phyloP scores from a whole-genome alignment of 139 green algal genomes.

The Tetradesmus obliquus region DNA sequence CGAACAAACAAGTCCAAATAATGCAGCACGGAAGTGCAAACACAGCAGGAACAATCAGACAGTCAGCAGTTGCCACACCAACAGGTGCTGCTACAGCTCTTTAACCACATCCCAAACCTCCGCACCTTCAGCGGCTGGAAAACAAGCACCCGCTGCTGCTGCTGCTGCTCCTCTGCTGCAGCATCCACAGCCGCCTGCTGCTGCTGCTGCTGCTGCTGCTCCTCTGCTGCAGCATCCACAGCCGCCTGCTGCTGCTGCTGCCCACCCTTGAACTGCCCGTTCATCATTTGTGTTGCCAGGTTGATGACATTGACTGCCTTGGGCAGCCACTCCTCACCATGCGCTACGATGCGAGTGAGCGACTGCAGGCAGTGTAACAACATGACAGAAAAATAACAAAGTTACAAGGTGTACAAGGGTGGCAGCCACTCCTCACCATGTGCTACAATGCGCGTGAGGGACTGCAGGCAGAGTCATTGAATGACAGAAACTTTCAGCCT shows the following conservation, averaged over 20 bases:
- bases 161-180: background rate
- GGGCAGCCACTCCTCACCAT: background rate
- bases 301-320: background rate
- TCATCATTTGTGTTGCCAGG: background rate
- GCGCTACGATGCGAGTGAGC: slow-evolving; percentile 5
- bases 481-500: background rate
- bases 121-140: slow-evolving; percentile 25
- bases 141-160: background rate
- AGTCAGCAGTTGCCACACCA: background rate
- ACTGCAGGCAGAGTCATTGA: background rate
- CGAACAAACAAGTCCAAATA: background rate
- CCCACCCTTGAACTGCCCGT: background rate
- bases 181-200: background rate
- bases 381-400: background rate
- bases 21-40: background rate
- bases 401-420: background rate
- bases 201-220: background rate
- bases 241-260: slow-evolving; percentile 17
- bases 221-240: background rate
- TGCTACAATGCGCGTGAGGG: slow-evolving; percentile 8
- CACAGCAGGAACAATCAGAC: background rate
- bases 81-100: background rate
- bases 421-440: background rate
- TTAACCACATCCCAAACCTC: background rate
- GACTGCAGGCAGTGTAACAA: slow-evolving; percentile 2